A percentile compares a stretch with the other conserved stretches of the same genome.
These are phyloP conservation scores for Paraphaeosphaeria minitans DNA, from an alignment of 2,329 filamentous ascomycete species.

Conservation along the genomic window DNA sequence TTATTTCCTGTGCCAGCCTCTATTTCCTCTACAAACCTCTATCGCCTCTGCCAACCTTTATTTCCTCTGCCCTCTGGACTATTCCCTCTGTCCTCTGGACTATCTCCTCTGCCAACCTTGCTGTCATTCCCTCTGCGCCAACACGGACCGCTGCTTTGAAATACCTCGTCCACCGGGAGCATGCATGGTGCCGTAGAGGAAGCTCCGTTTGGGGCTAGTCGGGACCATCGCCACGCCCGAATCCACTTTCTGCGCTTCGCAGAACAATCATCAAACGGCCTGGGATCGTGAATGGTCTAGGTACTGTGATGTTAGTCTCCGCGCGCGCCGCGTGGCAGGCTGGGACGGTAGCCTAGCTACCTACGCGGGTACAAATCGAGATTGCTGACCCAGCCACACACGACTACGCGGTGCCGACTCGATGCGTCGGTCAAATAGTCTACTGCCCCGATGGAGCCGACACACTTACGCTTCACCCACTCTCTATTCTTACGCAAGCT, in stretches of 20 bases:
- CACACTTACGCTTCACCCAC: too few relatives aligned
- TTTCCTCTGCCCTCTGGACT: too few relatives aligned
- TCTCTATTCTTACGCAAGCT: conserved; percentile 1
- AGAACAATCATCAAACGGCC: background rate
- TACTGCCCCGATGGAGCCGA: background rate
- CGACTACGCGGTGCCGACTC: background rate
- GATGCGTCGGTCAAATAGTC: background rate
- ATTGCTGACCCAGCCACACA: conserved; percentile 11
- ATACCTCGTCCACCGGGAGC: too few relatives aligned
- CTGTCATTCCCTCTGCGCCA: background rate
- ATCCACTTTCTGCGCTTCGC: background rate
- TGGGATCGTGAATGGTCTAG: background rate
- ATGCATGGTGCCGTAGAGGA: background rate
- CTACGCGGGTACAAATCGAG: conserved; percentile 6
- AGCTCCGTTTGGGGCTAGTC: conserved; percentile 6
- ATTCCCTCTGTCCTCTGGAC: too few relatives aligned
- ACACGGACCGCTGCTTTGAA: background rate
- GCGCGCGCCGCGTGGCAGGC: conserved; percentile 4
- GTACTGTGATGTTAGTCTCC: background rate
- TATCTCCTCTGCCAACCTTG: background rate
- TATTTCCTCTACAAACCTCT: too few relatives aligned
- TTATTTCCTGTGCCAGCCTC: too few relatives aligned
- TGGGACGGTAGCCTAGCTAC: background rate
- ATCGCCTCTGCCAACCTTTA: too few relatives aligned
- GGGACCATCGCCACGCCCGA: conserved; percentile 18